A percentile compares a stretch with the other conserved stretches of the same genome.
phyloP scores from a whole-genome alignment of 441 rosid species.

The Raphanus hybrid region DNA sequence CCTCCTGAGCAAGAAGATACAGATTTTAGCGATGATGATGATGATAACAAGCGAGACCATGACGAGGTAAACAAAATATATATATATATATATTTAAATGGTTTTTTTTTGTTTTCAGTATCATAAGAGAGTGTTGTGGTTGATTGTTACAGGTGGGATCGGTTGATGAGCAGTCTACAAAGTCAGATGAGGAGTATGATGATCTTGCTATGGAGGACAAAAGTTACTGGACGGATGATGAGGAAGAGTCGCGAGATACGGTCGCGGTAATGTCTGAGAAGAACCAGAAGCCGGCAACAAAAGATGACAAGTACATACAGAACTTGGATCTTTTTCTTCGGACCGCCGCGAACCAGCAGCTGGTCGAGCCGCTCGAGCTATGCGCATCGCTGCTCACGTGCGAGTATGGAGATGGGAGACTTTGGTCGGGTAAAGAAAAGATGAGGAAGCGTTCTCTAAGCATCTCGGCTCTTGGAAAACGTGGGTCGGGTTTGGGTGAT shows the following conservation, averaged over 20 bases:
- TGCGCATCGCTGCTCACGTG: conserved; percentile 54
- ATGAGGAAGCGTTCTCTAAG: conserved; percentile 75
- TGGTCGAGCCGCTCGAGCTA: conserved; percentile 57
- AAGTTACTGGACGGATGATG: conserved; percentile 65
- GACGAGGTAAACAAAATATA: conserved; percentile 72
- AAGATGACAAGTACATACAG: conserved; percentile 58
- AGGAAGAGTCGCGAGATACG: conserved; percentile 51
- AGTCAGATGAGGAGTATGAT: conserved; percentile 94
- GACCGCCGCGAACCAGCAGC: conserved; percentile 46
- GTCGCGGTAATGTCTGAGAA: conserved; percentile 37
- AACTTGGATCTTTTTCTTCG: conserved; percentile 63
- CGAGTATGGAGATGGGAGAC: conserved; percentile 33
- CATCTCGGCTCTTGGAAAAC: conserved; percentile 69
- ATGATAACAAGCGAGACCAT: conserved; percentile 51
- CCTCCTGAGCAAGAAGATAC: conserved; percentile 77
- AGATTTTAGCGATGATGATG: conserved; percentile 71
- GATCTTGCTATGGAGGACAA: conserved; percentile 94
- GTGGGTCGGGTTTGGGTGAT: conserved; percentile 49
- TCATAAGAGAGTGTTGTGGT: background rate
- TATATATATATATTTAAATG: background rate
- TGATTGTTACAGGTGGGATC: conserved; percentile 66
- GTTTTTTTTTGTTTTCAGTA: background rate
- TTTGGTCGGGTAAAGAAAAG: conserved; percentile 48
- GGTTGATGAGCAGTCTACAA: conserved; percentile 94
- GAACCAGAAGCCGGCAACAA: conserved; percentile 19